Conservation (phyloP, 257 asterid species). For the Anisodus acutangulus region DNA sequence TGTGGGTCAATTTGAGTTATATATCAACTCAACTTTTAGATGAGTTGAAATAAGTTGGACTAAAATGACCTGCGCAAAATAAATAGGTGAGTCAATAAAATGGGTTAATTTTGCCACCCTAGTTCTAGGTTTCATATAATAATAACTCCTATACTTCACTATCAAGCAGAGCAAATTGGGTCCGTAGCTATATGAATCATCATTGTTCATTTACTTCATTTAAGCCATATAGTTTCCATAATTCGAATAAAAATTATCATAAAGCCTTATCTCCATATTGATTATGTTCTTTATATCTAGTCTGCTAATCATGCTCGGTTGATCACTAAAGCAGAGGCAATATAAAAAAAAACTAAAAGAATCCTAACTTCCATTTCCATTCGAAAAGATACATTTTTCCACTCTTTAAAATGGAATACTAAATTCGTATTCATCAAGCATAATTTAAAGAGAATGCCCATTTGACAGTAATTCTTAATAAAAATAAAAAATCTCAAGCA, state of each 20-base stretch:
- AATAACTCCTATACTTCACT: background rate
- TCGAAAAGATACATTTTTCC: background rate
- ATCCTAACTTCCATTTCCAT: background rate
- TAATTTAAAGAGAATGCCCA: background rate
- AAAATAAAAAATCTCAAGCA: background rate
- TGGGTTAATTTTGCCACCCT: too few relatives aligned
- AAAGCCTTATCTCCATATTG: background rate
- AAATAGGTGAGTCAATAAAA: too few relatives aligned
- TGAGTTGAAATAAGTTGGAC: too few relatives aligned
- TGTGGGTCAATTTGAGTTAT: too few relatives aligned
- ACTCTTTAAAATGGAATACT: background rate
- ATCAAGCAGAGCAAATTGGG: background rate
- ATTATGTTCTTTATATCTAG: background rate
- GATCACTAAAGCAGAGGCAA: background rate
- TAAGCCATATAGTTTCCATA: background rate
- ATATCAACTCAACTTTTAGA: too few relatives aligned
- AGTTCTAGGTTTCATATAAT: background rate
- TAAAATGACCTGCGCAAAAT: too few relatives aligned
- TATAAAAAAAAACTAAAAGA: background rate
- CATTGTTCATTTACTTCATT: background rate
- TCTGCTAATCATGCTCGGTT: background rate
- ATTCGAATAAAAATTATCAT: background rate
- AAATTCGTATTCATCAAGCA: constrained; percentile 5
- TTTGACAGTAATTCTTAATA: background rate
- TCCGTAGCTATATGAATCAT: background rate